Evolutionary conservation across 805 yeast species (phyloP).

Genomic region (Spathaspora boniae): DNA sequence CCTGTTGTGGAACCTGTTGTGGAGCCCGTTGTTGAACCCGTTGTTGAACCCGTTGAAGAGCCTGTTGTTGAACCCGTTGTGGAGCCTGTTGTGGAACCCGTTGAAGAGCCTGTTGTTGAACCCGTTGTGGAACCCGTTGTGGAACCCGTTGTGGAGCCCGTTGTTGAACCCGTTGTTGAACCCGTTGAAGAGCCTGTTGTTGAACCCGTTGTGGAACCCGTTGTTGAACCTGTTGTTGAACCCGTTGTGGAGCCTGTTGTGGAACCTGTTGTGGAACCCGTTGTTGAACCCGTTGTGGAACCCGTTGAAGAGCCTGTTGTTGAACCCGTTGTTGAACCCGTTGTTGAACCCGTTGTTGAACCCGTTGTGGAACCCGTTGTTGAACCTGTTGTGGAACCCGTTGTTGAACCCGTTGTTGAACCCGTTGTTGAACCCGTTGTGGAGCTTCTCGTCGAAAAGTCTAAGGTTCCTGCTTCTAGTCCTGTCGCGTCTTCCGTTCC

Average conservation of each 20-base stretch:
- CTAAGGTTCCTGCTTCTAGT: too few relatives aligned
- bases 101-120: background rate
- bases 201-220: slow-evolving; percentile 4
- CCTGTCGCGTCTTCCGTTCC: too few relatives aligned
- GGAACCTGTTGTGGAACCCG: slow-evolving; percentile 1
- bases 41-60: background rate
- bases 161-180: too few relatives aligned
- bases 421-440: background rate
- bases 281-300: slow-evolving; percentile 2
- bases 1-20: slow-evolving; percentile 1
- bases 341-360: slow-evolving; percentile 6
- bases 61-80: slow-evolving; percentile 1
- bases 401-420: slow-evolving; percentile 1
- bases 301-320: slow-evolving; percentile 5
- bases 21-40: slow-evolving; percentile 5
- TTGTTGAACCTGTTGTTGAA: slow-evolving; percentile 5
- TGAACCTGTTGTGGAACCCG: slow-evolving; percentile 1
- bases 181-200: background rate
- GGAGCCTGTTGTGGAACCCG: slow-evolving; percentile 1
- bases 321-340: slow-evolving; percentile 1
- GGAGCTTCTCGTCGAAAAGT: too few relatives aligned
- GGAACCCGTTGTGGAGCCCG: too few relatives aligned
- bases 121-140: too few relatives aligned
- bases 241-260: background rate
- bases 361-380: background rate